Conservation (phyloP, 768 basidiomycete genomes). For the Leccinum longicurvipes region DNA sequence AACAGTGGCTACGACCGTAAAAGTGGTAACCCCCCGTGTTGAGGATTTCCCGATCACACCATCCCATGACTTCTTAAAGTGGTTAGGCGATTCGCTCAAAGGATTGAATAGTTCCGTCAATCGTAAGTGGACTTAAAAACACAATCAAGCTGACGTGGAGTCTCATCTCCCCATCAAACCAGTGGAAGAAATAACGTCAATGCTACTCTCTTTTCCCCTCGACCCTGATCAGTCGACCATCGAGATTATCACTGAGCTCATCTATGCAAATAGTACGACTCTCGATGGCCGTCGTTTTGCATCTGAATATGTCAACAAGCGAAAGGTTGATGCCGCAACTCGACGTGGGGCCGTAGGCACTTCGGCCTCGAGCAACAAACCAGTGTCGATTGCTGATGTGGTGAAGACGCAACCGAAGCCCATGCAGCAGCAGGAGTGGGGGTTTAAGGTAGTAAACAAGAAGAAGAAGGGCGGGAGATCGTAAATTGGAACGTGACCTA, state of each 20-base stretch:
- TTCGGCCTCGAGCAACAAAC: constrained; percentile 39
- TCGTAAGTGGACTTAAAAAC: constrained; percentile 37
- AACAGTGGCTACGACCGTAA: constrained; percentile 33
- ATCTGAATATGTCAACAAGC: constrained; percentile 81
- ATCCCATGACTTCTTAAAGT: constrained; percentile 88
- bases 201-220: constrained; percentile 91
- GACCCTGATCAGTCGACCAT: constrained; percentile 79
- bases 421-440: constrained; percentile 75
- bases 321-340: constrained; percentile 74
- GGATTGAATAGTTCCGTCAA: constrained; percentile 58
- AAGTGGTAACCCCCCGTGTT: constrained; percentile 34
- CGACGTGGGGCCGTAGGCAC: constrained; percentile 46
- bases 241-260: constrained; percentile 93
- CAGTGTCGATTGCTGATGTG: constrained; percentile 80
- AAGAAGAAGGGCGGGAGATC: constrained; percentile 81
- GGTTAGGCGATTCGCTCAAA: constrained; percentile 84
- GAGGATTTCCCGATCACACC: constrained; percentile 69
- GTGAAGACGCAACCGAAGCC: constrained; percentile 85
- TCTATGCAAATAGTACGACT: constrained; percentile 92
- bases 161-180: constrained; percentile 19
- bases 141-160: background rate
- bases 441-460: constrained; percentile 92
- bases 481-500: constrained; percentile 26
- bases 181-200: constrained; percentile 97
- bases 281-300: constrained; percentile 95